A percentile compares a stretch with the other conserved stretches of the same genome.
Conservation (phyloP, 73 alveolate species). For the Durusdinium trenchii region DNA sequence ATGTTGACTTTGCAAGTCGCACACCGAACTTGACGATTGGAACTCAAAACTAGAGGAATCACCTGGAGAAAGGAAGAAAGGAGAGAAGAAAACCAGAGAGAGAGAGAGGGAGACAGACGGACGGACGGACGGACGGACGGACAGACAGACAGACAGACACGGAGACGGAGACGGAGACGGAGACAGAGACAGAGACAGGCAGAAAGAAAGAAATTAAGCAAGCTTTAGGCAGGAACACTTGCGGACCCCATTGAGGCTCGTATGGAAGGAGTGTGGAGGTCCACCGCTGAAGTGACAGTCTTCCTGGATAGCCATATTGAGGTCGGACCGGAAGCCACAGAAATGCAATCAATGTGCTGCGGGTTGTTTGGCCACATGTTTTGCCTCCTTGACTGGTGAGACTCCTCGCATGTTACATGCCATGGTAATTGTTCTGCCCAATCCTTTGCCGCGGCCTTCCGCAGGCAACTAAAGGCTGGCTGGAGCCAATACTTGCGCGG, state of each 20-base stretch:
- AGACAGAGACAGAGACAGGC: not conserved
- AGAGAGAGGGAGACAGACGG: not conserved
- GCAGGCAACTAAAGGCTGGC: conserved; percentile 89
- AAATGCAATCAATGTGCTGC: not conserved
- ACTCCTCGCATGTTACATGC: not conserved
- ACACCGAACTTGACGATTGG: not conserved
- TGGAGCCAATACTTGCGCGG: conserved; percentile 88
- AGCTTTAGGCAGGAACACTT: too few species aligned
- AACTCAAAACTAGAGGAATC: not conserved
- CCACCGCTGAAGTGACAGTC: conserved; percentile 64
- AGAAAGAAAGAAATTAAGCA: not conserved
- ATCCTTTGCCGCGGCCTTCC: not conserved
- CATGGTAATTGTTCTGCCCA: not conserved
- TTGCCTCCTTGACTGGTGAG: not conserved
- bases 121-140: not conserved
- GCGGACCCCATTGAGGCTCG: too few species aligned
- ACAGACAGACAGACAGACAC: not conserved
- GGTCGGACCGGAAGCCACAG: not conserved
- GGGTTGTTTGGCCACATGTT: not conserved
- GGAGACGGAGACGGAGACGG: not conserved
- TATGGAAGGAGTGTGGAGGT: conserved; percentile 94
- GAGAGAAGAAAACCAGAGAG: not conserved
- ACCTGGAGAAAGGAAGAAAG: not conserved
- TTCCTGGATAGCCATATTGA: conserved; percentile 94
- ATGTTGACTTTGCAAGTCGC: not conserved